Evolutionary conservation across 768 basidiomycete genomes (phyloP), one percentile per base, ranked within the genome.

Genomic region (Mycena polygramma): DNA sequence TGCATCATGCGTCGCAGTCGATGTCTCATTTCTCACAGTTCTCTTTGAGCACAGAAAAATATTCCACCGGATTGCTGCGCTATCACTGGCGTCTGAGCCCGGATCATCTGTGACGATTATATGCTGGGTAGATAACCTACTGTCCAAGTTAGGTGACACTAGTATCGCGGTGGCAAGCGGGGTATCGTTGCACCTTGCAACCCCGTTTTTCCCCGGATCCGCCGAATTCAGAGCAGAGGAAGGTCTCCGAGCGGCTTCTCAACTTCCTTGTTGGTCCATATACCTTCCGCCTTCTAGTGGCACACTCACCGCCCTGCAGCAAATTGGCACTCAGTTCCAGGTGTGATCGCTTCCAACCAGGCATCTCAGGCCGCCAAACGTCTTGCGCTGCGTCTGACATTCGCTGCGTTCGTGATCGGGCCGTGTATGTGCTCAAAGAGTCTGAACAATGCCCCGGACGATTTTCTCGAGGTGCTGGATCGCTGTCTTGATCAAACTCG

Each of bases 41-140:
- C 76, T 94, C 24, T 90, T 94, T 70, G 81, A 81, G 45, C 85
- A 88, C 65, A 83, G 92, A 66, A 82, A 77, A 58, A 77, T 84
- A 45, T 88, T 89, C 73, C 87, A 85, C 61, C 53, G 69, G 37
- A 80, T 87, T 55, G 87, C 85, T 14, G 77, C 81, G 15, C 77
- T 76, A 41, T 77, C 81, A 39, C 48, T 78, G n/a, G 37, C 71
- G 6, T 66, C 70, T 15, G 71, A 66, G n/a, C 55, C 78, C 41
- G 57, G 76, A 41, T 51, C 79, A 20, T 74, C 77, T 13, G 71
- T 68, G 4, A 76, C 83, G 15, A 69, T 86, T n/a, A 79, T 90
- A 60, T 93, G 88, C 74, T 93, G 91, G 90, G 88, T 88, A 13
- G 92, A 94, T 66, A 80, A 86, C 57, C 64, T 93, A 9, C 75